Evolutionary conservation across 2,329 filamentous ascomycete genomes (phyloP).

Genomic region (Davidsoniella eucalypti): DNA sequence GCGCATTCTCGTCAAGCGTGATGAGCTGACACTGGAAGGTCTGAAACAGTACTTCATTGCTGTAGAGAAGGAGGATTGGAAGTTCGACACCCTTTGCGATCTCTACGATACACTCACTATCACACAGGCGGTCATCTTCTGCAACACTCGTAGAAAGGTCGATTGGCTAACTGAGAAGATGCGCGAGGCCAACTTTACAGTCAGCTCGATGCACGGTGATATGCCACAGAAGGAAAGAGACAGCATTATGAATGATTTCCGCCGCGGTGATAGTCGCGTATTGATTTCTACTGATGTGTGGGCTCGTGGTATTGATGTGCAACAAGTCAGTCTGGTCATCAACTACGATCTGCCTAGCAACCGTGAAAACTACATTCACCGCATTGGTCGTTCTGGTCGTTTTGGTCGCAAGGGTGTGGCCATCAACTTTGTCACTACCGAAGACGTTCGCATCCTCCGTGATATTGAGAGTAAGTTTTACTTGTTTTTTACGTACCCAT

Average conservation of each 20-base stretch:
- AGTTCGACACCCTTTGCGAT: conserved; percentile 96
- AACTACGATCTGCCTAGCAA: conserved; percentile 98
- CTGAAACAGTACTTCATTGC: conserved; percentile 99
- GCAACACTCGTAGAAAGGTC: conserved; percentile 96
- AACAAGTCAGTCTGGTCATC: conserved; percentile 95
- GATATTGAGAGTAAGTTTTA: conserved; percentile 71
- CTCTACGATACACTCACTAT: conserved; percentile 98
- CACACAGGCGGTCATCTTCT: conserved; percentile 98
- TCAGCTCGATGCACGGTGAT: conserved; percentile 96
- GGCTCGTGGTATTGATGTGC: conserved; percentile 96
- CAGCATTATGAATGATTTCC: conserved; percentile 98
- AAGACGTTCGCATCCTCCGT: conserved; percentile 90
- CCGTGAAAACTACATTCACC: conserved; percentile 99
- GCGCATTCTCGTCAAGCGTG: conserved; percentile 93
- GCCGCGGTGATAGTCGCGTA: conserved; percentile 88
- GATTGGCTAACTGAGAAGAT: conserved; percentile 99
- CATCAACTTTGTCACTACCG: conserved; percentile 98
- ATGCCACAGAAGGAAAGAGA: conserved; percentile 98
- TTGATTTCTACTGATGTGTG: conserved; percentile 95
- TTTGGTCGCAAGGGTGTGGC: conserved; percentile 98
- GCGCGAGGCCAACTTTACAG: conserved; percentile 96
- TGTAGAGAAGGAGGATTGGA: conserved; percentile 99
- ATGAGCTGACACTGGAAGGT: conserved; percentile 92
- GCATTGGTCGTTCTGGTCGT: conserved; percentile 85
- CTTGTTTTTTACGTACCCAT: not conserved